Evolutionary conservation across 176 grass and related monocot genomes (phyloP).

Genomic region (Triticum dicoccoides): DNA sequence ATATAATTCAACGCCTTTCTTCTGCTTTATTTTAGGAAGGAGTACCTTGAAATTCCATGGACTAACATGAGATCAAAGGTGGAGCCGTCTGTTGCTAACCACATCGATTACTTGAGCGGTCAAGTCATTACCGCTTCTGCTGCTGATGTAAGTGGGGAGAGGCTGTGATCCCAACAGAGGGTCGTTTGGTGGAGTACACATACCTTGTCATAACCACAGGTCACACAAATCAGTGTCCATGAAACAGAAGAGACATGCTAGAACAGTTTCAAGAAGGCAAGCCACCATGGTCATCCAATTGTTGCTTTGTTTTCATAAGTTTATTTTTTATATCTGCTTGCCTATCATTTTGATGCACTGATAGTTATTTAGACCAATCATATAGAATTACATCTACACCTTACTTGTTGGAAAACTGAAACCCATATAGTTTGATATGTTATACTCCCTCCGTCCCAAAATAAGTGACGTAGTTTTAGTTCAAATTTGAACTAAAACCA

Average conservation of each 20-base stretch:
- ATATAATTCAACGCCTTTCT: neutral
- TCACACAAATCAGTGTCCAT: conserved; percentile 21
- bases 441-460: neutral
- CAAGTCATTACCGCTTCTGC: conserved; percentile 32
- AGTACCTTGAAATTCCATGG: conserved; percentile 54
- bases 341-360: neutral
- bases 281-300: neutral
- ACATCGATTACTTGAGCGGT: conserved; percentile 40
- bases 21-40: conserved; percentile 37
- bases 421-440: neutral
- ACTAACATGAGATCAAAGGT: conserved; percentile 45
- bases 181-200: conserved; percentile 35
- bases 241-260: conserved; percentile 29
- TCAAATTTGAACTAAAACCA: too few species aligned
- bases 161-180: conserved; percentile 42
- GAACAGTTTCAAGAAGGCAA: conserved; percentile 52
- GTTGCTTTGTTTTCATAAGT: neutral
- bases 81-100: conserved; percentile 38
- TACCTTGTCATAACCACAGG: conserved; percentile 53
- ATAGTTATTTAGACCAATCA: neutral
- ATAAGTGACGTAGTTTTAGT: too few species aligned
- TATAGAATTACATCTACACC: neutral
- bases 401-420: neutral
- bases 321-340: neutral
- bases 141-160: conserved; percentile 33